These are phyloP conservation scores for Globisporangium perplexum DNA, from an alignment of 352 stramenopile genomes.

Conservation along the genomic window DNA sequence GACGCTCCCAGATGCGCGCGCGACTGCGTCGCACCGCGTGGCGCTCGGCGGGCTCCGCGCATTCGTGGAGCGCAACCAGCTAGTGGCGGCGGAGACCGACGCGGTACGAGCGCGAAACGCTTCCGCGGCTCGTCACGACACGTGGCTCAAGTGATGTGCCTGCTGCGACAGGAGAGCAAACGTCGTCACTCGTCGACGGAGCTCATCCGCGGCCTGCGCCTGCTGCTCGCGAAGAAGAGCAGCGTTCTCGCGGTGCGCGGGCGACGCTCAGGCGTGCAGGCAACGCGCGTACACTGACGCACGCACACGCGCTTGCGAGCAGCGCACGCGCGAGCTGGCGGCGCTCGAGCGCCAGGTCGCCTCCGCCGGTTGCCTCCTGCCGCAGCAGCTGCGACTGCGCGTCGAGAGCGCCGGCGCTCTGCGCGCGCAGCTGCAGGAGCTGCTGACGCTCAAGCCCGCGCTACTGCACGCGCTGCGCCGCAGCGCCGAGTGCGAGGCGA, in stretches of 20 bases:
- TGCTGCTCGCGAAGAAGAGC: constrained; percentile 15
- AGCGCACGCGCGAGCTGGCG: constrained; percentile 35
- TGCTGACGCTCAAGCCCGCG: constrained; percentile 32
- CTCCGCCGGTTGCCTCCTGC: constrained; percentile 17
- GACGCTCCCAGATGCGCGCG: constrained; percentile 7
- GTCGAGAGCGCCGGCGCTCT: constrained; percentile 16
- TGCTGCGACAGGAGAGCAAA: neutral
- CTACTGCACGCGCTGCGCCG: constrained; percentile 33
- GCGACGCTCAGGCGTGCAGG: neutral
- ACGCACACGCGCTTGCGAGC: neutral
- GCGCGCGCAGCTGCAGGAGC: constrained; percentile 18
- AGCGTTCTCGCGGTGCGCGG: constrained; percentile 15
- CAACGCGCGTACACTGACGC: neutral
- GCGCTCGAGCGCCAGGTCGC: constrained; percentile 23
- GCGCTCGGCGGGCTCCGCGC: constrained; percentile 30
- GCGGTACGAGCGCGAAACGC: neutral
- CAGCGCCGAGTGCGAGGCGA: constrained; percentile 21
- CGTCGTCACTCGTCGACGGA: neutral
- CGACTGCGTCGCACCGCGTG: constrained; percentile 14
- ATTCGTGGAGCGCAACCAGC: constrained; percentile 31
- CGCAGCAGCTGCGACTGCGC: constrained; percentile 22
- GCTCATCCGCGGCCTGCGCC: constrained; percentile 21
- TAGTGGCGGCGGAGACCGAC: constrained; percentile 10
- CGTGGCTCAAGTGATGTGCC: too few relatives aligned
- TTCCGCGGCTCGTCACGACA: neutral